A percentile compares a stretch with the other conserved stretches of the same genome.
phyloP scores from a whole-genome alignment of 257 asterid genomes.

The Leptodermis oblonga region DNA sequence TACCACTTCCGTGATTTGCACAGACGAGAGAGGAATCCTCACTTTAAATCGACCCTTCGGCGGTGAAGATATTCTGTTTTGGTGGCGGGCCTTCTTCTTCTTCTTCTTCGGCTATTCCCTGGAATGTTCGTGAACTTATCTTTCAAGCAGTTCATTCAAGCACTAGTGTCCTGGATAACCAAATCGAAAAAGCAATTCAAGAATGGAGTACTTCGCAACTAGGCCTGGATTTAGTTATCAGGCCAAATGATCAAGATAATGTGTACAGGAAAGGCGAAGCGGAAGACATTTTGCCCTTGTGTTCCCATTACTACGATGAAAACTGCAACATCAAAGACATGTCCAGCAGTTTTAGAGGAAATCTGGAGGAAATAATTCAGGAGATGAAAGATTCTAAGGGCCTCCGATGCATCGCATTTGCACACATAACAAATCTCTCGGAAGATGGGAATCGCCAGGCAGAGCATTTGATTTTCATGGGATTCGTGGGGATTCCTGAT shows the following conservation, averaged over 20 bases:
- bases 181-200: too few relatives aligned
- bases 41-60: slow-evolving; percentile 38
- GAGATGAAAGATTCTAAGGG: slow-evolving; percentile 72
- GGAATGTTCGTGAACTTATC: slow-evolving; percentile 27
- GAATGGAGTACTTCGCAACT: too few relatives aligned
- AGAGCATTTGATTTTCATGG: slow-evolving; percentile 39
- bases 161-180: too few relatives aligned
- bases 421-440: slow-evolving; percentile 28
- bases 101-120: too few relatives aligned
- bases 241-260: too few relatives aligned
- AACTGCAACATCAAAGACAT: too few relatives aligned
- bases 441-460: slow-evolving; percentile 17
- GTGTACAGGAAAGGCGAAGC: too few relatives aligned
- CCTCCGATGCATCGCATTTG: slow-evolving; percentile 69
- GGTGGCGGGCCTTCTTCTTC: too few relatives aligned
- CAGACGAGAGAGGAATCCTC: slow-evolving; percentile 48
- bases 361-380: slow-evolving; percentile 35
- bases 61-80: too few relatives aligned
- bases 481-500: slow-evolving; percentile 47
- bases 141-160: slow-evolving; percentile 41
- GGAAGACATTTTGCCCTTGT: too few relatives aligned
- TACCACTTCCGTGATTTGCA: slow-evolving; percentile 44
- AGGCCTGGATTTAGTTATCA: too few relatives aligned
- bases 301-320: too few relatives aligned
- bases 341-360: slow-evolving; percentile 34